Percentiles rank a stretch among this genome's conserved stretches.
Conservation (phyloP, 148 eudicot species). For the Rhododendron mucronatum region DNA sequence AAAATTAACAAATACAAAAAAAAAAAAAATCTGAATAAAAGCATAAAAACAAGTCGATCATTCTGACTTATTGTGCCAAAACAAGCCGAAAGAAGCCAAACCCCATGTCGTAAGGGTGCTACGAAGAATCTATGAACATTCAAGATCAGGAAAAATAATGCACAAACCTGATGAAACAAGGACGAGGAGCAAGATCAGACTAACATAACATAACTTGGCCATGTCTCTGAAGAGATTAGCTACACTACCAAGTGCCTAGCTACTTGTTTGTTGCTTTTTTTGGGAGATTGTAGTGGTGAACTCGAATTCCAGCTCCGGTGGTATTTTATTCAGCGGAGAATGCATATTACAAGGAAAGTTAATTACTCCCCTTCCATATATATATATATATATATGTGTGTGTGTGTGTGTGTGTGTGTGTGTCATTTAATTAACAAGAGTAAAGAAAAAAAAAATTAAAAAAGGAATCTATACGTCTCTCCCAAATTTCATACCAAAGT, state of each 20-base stretch:
- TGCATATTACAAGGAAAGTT: background rate
- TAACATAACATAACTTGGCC: background rate
- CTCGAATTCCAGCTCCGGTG: background rate
- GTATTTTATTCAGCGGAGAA: background rate
- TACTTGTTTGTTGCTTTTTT: background rate
- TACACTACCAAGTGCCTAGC: background rate
- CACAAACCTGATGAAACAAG: background rate
- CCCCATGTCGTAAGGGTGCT: background rate
- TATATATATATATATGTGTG: too few species aligned
- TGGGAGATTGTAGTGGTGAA: background rate
- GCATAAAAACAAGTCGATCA: too few species aligned
- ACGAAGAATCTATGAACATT: background rate
- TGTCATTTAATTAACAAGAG: background rate
- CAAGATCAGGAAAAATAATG: background rate
- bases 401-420: background rate
- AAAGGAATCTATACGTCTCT: background rate
- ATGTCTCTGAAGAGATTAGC: background rate
- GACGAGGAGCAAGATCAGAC: background rate
- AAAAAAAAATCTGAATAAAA: too few species aligned
- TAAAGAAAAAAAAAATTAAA: background rate
- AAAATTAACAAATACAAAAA: too few species aligned
- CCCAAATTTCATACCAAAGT: background rate
- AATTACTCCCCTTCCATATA: background rate
- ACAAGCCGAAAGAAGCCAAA: too few species aligned
- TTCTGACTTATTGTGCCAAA: too few species aligned